phyloP scores from a whole-genome alignment of 1,284 basidiomycete species.

The Papiliotrema fonsecae region DNA sequence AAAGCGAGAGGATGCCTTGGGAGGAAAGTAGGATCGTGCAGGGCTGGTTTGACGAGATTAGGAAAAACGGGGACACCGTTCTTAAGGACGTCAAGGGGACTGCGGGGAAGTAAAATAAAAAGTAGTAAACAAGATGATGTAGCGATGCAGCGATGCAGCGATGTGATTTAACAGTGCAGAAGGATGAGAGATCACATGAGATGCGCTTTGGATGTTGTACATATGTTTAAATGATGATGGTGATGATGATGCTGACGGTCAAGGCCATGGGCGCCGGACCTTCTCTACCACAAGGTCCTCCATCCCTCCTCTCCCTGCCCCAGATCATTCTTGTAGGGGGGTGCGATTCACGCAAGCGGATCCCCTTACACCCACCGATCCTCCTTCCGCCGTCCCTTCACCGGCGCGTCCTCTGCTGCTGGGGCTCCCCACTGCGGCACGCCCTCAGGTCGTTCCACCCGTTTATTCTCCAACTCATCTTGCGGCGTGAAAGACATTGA shows the following conservation, averaged over 20 bases:
- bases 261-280: not conserved
- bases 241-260: not conserved
- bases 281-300: not conserved
- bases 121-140: not conserved
- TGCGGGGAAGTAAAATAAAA: conserved; percentile 15
- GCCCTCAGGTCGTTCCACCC: conserved; percentile 75
- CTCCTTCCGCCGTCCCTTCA: conserved; percentile 38
- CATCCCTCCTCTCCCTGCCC: not conserved
- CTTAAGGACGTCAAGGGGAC: conserved; percentile 29
- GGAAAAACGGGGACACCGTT: conserved; percentile 37
- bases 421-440: conserved; percentile 79
- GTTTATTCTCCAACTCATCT: conserved; percentile 81
- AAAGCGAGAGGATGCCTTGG: conserved; percentile 68
- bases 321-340: no score
- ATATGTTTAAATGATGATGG: no score
- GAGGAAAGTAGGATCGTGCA: conserved; percentile 72
- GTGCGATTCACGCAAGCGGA: no score
- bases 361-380: conserved; percentile 43
- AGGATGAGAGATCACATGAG: no score
- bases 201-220: no score
- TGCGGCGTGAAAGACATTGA: conserved; percentile 28
- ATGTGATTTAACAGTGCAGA: not conserved
- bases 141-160: not conserved
- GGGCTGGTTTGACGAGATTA: conserved; percentile 73
- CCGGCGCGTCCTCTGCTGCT: conserved; percentile 32